Evolutionary conservation across 345 rosid species (phyloP), one percentile per base, ranked within the genome.

Genomic region (Citrus medica): DNA sequence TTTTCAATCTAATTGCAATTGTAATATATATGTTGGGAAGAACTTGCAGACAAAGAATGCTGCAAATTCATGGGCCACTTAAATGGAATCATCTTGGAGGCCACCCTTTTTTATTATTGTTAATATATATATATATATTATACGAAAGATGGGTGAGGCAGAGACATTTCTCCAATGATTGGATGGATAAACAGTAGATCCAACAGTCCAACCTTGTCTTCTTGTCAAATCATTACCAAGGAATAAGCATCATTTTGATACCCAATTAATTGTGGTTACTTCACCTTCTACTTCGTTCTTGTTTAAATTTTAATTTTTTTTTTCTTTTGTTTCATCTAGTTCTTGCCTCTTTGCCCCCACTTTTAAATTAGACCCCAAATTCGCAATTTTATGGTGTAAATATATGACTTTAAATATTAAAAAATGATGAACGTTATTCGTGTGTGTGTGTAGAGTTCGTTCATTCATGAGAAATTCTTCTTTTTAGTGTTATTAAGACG

Each of bases 211-310:
- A 19, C 53, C 75, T 84, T 87, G 87, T 85, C 84, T 71, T 85
- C 68, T 85, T 76, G 82, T 81, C 61, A 24, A 71, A 85, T 84
- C 84, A 76, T 87, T 80, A 9, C 38, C n/a, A 40, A 48, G 73
- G 90, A 85, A 85, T 83, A 83, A 87, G 27, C 83, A 38, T 67
- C 79, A 30, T 46, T 83, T 80, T 58, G 90, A 85, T 87, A 25
- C 87, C 86, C 53, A 69, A 32, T 76, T 67, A 33, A 63, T 67
- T 74, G 75, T 82, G 64, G 42, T 75, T 35, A 67, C 69, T 71
- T 60, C 79, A 70, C 48, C 73, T n/a, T 28, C 55, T 19, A 30
- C 38, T 38, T 37, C 7, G 1, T 16, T 25, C 59, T 17, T 24
- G 9, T 28, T 58, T 9, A 2, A 6, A 1, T 4, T 25, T 62